Conservation (phyloP, 768 basidiomycete genomes). For the Lentinula detonsa region DNA sequence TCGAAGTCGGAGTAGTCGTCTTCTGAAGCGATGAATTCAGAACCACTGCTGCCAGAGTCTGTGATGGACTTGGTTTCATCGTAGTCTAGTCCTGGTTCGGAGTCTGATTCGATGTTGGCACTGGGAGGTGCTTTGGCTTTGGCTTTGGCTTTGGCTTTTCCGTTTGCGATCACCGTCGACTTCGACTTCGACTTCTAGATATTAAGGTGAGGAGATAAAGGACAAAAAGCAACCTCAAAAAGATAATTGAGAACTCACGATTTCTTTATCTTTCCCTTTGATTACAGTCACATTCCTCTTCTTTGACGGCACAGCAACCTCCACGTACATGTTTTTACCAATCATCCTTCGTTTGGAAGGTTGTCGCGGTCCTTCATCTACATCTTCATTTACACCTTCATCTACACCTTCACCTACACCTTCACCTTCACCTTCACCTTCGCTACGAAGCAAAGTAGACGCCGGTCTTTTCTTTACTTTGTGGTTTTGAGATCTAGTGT, state of each 20-base stretch:
- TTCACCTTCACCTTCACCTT: slow-evolving; percentile 5
- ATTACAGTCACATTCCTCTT: slow-evolving; percentile 7
- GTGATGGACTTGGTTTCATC: slow-evolving; percentile 29
- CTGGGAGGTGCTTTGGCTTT: slow-evolving; percentile 17
- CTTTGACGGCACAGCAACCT: slow-evolving; percentile 1
- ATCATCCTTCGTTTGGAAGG: slow-evolving; percentile 8
- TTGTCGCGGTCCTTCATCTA: not conserved
- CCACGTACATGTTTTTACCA: slow-evolving; percentile 13
- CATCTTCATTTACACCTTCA: too few species aligned
- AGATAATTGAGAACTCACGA: not conserved
- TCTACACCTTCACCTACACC: too few species aligned
- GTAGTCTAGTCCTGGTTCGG: slow-evolving; percentile 34
- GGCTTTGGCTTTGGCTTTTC: not conserved
- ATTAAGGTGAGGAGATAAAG: not conserved
- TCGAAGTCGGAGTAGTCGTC: slow-evolving; percentile 12
- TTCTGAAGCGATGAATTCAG: slow-evolving; percentile 47
- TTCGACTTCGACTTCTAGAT: not conserved
- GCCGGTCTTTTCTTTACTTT: slow-evolving; percentile 8
- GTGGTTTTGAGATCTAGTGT: slow-evolving; percentile 7
- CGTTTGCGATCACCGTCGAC: slow-evolving; percentile 18
- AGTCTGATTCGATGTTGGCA: slow-evolving; percentile 25
- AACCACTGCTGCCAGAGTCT: slow-evolving; percentile 56
- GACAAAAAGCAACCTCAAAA: not conserved
- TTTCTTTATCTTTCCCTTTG: slow-evolving; percentile 25
- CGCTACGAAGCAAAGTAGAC: not conserved